Conservation (phyloP, 176 grass and related monocot genomes). For the Areca catechu region DNA sequence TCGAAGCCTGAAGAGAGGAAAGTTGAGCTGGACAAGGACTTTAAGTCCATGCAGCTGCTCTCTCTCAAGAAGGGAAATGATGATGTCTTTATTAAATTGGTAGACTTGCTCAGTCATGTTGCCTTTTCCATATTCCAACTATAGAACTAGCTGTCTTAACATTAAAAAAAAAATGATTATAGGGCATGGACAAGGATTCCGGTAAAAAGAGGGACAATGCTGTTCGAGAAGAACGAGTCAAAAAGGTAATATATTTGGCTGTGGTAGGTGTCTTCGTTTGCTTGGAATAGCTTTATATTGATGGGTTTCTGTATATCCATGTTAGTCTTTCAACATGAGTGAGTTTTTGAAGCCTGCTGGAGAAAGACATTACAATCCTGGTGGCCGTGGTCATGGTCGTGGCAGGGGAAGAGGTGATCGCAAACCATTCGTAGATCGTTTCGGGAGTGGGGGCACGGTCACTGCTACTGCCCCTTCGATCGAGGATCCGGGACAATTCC, state of each 20-base stretch:
- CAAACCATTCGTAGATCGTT: too few species aligned
- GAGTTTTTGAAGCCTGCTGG: constrained; percentile 83
- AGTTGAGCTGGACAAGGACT: constrained; percentile 15
- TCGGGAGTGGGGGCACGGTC: too few species aligned
- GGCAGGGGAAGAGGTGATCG: too few species aligned
- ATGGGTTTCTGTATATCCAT: constrained; percentile 1
- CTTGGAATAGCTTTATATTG: not conserved
- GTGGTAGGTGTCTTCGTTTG: not conserved
- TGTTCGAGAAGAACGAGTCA: constrained; percentile 72
- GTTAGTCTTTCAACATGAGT: constrained; percentile 65
- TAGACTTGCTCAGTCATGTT: constrained; percentile 13
- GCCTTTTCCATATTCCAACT: not conserved
- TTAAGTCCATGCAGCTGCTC: constrained; percentile 15
- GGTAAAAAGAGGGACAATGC: constrained; percentile 72
- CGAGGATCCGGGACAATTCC: too few species aligned
- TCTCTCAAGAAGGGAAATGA: constrained; percentile 46
- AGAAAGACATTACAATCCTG: constrained; percentile 35
- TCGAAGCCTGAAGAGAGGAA: constrained; percentile 11
- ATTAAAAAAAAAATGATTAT: not conserved
- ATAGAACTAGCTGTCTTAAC: not conserved
- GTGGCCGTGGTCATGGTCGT: constrained; percentile 31
- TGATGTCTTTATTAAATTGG: constrained; percentile 81
- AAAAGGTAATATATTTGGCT: constrained; percentile 36
- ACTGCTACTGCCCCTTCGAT: too few species aligned
- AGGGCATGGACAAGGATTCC: constrained; percentile 72